Evolutionary conservation across 495 filamentous ascomycete species (phyloP), one percentile per base, ranked within the genome.

Genomic region (Penicillium crystallinum): DNA sequence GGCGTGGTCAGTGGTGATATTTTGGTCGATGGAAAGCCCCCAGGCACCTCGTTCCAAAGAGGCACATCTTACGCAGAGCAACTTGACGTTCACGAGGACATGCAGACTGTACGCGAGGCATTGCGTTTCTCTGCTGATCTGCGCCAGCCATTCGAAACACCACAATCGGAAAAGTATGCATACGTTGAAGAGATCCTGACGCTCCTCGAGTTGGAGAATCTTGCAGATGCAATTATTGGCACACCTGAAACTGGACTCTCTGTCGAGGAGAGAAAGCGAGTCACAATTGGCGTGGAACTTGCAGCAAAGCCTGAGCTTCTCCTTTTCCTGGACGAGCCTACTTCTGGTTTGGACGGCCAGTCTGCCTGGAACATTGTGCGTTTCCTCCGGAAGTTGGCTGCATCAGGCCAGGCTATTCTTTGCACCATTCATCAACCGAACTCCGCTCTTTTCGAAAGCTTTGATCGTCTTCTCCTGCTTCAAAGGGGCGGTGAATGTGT

Each of bases 391-490:
- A 96, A 95, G 71, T 78, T 96, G 9, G 84, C 90, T 1, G 81
- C 79, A 1, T 83, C 84, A 34, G 91, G 91, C 1, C 90, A 96
- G 59, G 90, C 91, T 15, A 89, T 96, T 63, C 80, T 96, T 1
- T 90, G 87, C 68, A 96, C 91, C 0, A 97, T 96, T 56, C 91
- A 96, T 66, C 91, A 97, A 57, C 91, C 91, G 14, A 88, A 88
- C 61, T 82, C 88, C 3, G 85, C 88, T 0, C 76, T 97, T 0
- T 96, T 97, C 56, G 85, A 93, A 62, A 85, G 87, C 56, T 90
- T 90, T 47, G 86, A 89, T 57, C 72, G 81, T 7, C 70, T 89
- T 6, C 62, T 89, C 0, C 71, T 89, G 3, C 74, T 90, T 7
- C 79, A 83, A 50, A 70, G 68, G 40, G 84, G 83, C n/a, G 86